Percentiles rank a stretch among this genome's conserved stretches.
Conservation (phyloP, 345 rosid genomes). For the Syzygium grande region DNA sequence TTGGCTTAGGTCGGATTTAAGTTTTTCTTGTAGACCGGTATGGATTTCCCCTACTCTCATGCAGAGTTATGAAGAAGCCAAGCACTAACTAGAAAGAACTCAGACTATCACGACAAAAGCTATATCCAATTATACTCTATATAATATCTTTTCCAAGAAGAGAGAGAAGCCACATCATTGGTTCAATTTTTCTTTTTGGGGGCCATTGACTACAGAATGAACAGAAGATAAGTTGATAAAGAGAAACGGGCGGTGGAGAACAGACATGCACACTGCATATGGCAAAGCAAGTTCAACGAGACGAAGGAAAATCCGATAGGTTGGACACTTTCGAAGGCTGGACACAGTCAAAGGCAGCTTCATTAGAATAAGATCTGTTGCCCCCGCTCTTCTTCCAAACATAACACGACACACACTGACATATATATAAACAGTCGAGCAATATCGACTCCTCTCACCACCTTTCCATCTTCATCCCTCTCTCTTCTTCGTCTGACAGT, state of each 20-base stretch:
- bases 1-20: not conserved
- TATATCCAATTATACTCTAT: not conserved
- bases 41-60: not conserved
- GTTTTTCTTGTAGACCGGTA: not conserved
- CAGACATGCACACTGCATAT: not conserved
- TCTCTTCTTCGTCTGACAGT: not conserved
- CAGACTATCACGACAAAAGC: not conserved
- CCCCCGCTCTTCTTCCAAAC: not conserved
- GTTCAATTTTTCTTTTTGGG: not conserved
- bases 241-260: not conserved
- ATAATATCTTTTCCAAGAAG: not conserved
- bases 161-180: not conserved
- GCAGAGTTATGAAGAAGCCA: not conserved
- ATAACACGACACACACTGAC: not conserved
- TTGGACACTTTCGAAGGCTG: not conserved
- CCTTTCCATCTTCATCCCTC: not conserved
- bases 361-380: not conserved
- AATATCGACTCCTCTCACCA: not conserved
- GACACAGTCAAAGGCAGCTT: not conserved
- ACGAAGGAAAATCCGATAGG: not conserved
- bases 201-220: not conserved
- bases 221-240: not conserved
- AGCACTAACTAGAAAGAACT: not conserved
- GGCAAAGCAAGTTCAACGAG: not conserved
- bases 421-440: not conserved